These are phyloP conservation scores for Luffa aegyptiaca DNA, from an alignment of 306 rosid genomes.

Conservation along the genomic window DNA sequence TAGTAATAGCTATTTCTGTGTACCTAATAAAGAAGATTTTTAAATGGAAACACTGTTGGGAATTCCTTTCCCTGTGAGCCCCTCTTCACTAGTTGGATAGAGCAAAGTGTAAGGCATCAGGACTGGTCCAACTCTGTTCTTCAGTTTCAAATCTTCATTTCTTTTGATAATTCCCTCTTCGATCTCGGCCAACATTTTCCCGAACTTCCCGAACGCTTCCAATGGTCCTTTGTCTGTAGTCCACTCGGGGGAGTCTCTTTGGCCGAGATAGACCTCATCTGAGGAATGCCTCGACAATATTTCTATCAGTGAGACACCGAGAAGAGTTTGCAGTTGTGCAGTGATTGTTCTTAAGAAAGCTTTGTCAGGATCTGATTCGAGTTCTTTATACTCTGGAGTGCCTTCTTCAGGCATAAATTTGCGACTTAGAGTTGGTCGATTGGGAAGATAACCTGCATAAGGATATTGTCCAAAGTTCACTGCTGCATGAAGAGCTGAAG, in stretches of 20 bases:
- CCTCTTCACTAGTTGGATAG: constrained; percentile 48
- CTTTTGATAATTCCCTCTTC: constrained; percentile 29
- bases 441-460: constrained; percentile 56
- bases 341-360: constrained; percentile 34
- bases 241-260: constrained; percentile 45
- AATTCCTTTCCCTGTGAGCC: constrained; percentile 69
- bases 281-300: constrained; percentile 39
- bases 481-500: constrained; percentile 24
- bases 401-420: constrained; percentile 46
- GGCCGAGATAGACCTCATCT: constrained; percentile 1
- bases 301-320: constrained; percentile 44
- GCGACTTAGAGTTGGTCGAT: constrained; percentile 53
- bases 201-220: constrained; percentile 31
- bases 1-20: neutral
- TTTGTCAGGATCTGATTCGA: constrained; percentile 19
- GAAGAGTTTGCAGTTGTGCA: constrained; percentile 18
- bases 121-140: constrained; percentile 55
- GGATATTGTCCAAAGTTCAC: constrained; percentile 19
- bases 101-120: constrained; percentile 65
- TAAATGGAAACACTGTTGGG: constrained; percentile 76
- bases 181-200: constrained; percentile 24
- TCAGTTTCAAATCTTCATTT: constrained; percentile 41
- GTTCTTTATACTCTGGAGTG: constrained; percentile 42
- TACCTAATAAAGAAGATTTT: constrained; percentile 1
- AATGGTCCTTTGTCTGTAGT: constrained; percentile 34